Evolutionary conservation across 2,329 filamentous ascomycete genomes (phyloP).

Genomic region (Exophiala oligosperma): DNA sequence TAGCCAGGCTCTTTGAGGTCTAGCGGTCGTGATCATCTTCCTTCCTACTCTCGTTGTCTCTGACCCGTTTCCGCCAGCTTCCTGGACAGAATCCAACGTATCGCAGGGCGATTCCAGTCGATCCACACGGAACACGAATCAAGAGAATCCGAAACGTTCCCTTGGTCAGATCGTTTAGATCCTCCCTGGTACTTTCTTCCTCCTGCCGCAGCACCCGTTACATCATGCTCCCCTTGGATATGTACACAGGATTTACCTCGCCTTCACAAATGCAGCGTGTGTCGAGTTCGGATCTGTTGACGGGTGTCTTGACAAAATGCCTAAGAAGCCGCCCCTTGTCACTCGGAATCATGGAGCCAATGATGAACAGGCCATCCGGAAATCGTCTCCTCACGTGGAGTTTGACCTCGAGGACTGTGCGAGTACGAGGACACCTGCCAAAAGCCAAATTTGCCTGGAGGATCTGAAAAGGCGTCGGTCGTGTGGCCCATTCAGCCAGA

Average conservation of each 20-base stretch:
- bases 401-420: not conserved
- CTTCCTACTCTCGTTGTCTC: not conserved
- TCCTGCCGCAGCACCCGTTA: not conserved
- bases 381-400: constrained; percentile 1
- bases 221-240: not conserved
- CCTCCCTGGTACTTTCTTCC: not conserved
- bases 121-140: constrained; percentile 1
- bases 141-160: constrained; percentile 2
- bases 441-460: constrained; percentile 1
- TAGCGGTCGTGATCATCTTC: not conserved
- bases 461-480: constrained; percentile 3
- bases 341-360: not conserved
- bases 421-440: constrained; percentile 1
- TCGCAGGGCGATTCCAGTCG: not conserved
- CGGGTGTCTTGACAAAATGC: no score
- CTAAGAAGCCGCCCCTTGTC: no score
- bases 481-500: constrained; percentile 12
- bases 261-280: no score
- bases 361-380: not conserved
- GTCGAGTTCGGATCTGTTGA: no score
- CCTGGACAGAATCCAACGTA: not conserved
- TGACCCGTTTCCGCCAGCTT: not conserved
- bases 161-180: constrained; percentile 1
- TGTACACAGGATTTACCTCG: no score
- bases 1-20: not conserved